These are phyloP conservation scores for Pichia sp. DNA, from an alignment of 1,139 yeast genomes.

Conservation along the genomic window DNA sequence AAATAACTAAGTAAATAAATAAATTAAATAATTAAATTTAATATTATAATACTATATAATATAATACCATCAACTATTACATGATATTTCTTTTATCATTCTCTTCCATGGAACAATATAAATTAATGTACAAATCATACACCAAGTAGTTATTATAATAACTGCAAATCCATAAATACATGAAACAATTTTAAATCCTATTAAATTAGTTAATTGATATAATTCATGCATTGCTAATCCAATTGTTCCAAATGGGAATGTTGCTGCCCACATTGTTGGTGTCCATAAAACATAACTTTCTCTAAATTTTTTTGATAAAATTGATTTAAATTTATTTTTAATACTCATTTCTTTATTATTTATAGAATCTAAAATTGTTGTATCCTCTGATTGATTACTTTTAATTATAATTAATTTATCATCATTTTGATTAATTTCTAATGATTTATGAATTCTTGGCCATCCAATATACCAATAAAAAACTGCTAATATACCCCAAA, in stretches of 20 bases:
- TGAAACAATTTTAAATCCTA: conserved; percentile 52
- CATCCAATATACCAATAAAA: conserved; percentile 32
- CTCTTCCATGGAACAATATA: conserved; percentile 28
- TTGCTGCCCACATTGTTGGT: conserved; percentile 76
- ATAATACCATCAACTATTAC: no score
- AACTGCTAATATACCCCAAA: conserved; percentile 44
- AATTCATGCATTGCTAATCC: conserved; percentile 52
- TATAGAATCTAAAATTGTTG: no score
- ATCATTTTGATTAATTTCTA: background rate
- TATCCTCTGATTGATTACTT: no score
- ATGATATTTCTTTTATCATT: background rate
- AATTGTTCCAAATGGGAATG: conserved; percentile 89
- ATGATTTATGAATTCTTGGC: conserved; percentile 12
- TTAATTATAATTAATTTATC: background rate
- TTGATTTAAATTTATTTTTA: background rate
- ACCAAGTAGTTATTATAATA: conserved; percentile 33
- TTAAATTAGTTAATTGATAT: conserved; percentile 38
- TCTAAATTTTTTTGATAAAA: background rate
- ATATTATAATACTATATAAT: no score
- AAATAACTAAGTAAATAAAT: no score
- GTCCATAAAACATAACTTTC: conserved; percentile 33
- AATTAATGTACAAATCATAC: conserved; percentile 32
- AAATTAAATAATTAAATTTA: no score
- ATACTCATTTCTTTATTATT: no score
- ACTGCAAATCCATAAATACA: conserved; percentile 51